Percentiles rank a stretch among this genome's conserved stretches.
Conservation (phyloP, 2,329 filamentous ascomycete species). For the Alternaria arborescens region DNA sequence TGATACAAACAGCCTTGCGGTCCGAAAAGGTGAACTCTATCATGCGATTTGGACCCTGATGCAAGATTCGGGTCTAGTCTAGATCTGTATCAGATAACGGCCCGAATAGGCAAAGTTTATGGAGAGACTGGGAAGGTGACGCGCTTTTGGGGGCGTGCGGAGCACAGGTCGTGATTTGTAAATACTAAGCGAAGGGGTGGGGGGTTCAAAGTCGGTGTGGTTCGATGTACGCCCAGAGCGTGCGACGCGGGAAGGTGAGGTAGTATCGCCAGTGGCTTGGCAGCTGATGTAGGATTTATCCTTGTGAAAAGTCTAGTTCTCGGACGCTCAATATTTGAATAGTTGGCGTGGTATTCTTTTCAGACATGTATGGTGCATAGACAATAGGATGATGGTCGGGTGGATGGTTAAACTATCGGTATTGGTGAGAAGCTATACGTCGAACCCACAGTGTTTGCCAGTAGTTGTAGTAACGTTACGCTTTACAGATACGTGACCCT, state of each 20-base stretch:
- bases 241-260: not conserved
- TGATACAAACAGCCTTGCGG: not conserved
- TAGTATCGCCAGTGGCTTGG: not conserved
- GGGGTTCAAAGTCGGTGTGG: not conserved
- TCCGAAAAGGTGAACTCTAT: not conserved
- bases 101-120: not conserved
- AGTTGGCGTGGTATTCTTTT: not conserved
- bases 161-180: not conserved
- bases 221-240: not conserved
- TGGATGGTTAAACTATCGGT: not conserved
- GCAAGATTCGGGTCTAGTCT: not conserved
- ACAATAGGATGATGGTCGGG: not conserved
- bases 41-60: not conserved
- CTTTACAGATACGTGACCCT: not conserved
- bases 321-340: not conserved
- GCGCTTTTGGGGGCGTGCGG: not conserved
- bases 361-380: not conserved
- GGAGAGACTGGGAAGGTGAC: not conserved
- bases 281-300: not conserved
- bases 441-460: not conserved
- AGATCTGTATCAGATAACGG: not conserved
- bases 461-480: not conserved
- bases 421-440: not conserved
- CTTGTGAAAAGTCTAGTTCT: not conserved
- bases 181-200: not conserved